phyloP scores from a whole-genome alignment of 2,329 filamentous ascomycete genomes.

The Emergomyces orientalis region DNA sequence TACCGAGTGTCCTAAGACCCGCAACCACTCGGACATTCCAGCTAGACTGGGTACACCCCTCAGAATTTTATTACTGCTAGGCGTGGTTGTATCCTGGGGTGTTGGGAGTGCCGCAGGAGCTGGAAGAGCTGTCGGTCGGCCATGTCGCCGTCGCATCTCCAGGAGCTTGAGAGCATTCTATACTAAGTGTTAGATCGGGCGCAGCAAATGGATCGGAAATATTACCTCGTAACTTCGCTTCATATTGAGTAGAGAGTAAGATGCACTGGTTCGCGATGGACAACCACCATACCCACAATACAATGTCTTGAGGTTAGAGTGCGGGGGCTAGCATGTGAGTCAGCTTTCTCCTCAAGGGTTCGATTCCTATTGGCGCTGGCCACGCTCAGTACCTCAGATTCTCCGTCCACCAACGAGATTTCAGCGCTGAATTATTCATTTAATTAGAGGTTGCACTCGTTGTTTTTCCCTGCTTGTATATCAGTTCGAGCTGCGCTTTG shows the following conservation, averaged over 20 bases:
- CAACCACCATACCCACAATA: too few species aligned
- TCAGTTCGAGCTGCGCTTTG: too few species aligned
- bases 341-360: background rate
- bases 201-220: background rate
- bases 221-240: background rate
- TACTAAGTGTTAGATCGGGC: background rate
- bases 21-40: slow-evolving; percentile 28
- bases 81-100: background rate
- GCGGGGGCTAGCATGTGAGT: background rate
- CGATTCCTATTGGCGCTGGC: background rate
- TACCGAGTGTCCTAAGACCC: slow-evolving; percentile 25
- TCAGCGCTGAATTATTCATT: background rate
- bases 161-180: slow-evolving; percentile 6
- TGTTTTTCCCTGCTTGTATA: too few species aligned
- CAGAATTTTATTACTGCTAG: slow-evolving; percentile 12
- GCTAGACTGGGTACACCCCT: slow-evolving; percentile 23
- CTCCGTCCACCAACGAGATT: background rate
- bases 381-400: background rate
- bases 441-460: background rate
- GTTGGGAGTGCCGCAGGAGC: background rate
- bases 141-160: background rate
- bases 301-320: background rate
- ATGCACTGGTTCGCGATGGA: background rate
- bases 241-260: background rate
- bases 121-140: background rate